Conservation (phyloP, 805 yeast species). For the Zygoascus biomembranicola region DNA sequence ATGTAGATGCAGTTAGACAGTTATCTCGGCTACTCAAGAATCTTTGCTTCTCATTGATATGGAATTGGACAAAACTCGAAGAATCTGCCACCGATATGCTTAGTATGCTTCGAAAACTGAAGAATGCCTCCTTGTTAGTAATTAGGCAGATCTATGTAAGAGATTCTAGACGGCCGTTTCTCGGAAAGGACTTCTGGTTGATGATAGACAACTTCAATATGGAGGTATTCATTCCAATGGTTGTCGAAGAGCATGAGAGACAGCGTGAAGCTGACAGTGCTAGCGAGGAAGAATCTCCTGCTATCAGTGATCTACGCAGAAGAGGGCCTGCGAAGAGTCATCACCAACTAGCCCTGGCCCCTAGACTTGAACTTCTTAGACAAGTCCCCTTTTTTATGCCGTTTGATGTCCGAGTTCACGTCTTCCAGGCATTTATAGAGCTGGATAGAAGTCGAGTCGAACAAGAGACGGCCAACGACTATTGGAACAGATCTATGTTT, state of each 20-base stretch:
- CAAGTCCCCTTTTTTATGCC: constrained; percentile 74
- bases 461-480: constrained; percentile 1
- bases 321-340: constrained; percentile 2
- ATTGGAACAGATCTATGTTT: background rate
- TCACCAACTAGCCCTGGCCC: constrained; percentile 7
- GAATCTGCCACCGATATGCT: background rate
- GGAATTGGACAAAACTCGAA: constrained; percentile 15
- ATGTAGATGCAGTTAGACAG: constrained; percentile 30
- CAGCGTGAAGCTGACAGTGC: constrained; percentile 18
- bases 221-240: constrained; percentile 31
- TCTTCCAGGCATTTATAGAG: constrained; percentile 57
- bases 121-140: constrained; percentile 39
- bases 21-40: constrained; percentile 43
- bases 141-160: constrained; percentile 58
- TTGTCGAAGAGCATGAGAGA: constrained; percentile 38
- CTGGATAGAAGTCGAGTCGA: constrained; percentile 32
- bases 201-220: constrained; percentile 28
- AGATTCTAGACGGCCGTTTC: constrained; percentile 51
- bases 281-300: constrained; percentile 14
- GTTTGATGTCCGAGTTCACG: constrained; percentile 62
- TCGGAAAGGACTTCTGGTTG: constrained; percentile 50
- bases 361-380: constrained; percentile 42
- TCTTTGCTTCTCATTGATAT: constrained; percentile 41
- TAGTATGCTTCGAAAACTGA: constrained; percentile 15
- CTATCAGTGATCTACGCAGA: constrained; percentile 8